Conservation (phyloP, 768 basidiomycete genomes). For the Psilocybe subaeruginosa region DNA sequence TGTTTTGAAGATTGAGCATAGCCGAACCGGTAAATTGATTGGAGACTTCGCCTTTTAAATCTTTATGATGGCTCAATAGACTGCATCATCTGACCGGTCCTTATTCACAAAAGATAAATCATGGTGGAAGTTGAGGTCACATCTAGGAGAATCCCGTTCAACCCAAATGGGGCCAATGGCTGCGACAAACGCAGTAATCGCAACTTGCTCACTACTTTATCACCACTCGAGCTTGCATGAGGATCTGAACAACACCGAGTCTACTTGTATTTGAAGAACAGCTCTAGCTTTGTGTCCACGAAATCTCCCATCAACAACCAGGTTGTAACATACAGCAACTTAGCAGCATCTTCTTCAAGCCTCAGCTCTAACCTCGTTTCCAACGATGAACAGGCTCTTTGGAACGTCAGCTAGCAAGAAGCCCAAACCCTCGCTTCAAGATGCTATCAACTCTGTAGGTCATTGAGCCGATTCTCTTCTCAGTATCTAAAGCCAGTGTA, state of each 20-base stretch:
- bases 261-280: neutral
- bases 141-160: no score
- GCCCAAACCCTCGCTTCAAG: constrained; percentile 83
- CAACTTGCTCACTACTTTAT: neutral
- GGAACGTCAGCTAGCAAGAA: constrained; percentile 76
- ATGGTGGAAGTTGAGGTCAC: no score
- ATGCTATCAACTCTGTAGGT: constrained; percentile 89
- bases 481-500: neutral
- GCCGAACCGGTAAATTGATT: no score
- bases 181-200: neutral
- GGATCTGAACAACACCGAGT: neutral
- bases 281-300: no score
- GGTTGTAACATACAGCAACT: no score
- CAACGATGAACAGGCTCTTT: constrained; percentile 85
- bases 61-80: no score
- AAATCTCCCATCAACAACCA: no score
- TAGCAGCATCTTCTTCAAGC: neutral
- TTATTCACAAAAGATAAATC: no score
- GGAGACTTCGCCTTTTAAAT: no score
- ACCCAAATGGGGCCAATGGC: no score
- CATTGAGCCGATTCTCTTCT: neutral
- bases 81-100: no score
- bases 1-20: no score
- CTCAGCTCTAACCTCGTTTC: neutral
- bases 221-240: neutral